Base-by-base conservation (phyloP, 495 filamentous ascomycete genomes). In the Astrothelium macrocarpum region DNA sequence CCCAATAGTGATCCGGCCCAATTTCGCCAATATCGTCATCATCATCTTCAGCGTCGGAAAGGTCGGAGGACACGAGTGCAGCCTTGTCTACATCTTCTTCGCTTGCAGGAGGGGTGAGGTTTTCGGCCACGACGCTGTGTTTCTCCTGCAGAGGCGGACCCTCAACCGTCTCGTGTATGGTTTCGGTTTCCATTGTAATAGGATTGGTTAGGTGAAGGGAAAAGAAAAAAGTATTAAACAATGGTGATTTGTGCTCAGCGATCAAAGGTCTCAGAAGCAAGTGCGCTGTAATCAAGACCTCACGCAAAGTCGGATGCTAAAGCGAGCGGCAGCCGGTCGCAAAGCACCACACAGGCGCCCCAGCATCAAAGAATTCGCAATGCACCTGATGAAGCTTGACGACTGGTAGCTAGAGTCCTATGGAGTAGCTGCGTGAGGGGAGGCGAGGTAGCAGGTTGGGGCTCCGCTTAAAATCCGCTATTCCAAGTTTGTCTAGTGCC, bases 1-100 rank as follows among this genome's bases (percentile, higher is more conserved):
- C 87, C 68, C 90, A 94, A 76, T 87, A 96, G 74, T 96, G 87
- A 70, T 91, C 90, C 2, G 94, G 94, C 64, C 84, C 78, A 62
- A 88, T 75, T 61, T 81, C 83, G 68, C 90, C 89, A 65, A 90
- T 87, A 62, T 88, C 86, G 12, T 85, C 79, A 34, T 75, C 70
- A 62, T 78, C 71, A 64, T 79, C 71, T 31, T 78, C 75, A 61
- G 78, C 66, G 36, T 77, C 77, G 39, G 73, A 74, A 42, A 76
- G 67, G 56, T 74, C 72, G 23, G 72, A 73, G 29, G 72, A 74
- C 53, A 74, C 74, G 9, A 53, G 59, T 49, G 71, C 66, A 34
- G 60, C 67, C 66, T 74, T 77, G 39, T 67, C 72, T 65, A 68
- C 67, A 45, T 76, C 74, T 65, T 78, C 68, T 34, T 70, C 77